phyloP scores from a whole-genome alignment of 2,329 filamentous ascomycete species.

The Trichoderma sp. region DNA sequence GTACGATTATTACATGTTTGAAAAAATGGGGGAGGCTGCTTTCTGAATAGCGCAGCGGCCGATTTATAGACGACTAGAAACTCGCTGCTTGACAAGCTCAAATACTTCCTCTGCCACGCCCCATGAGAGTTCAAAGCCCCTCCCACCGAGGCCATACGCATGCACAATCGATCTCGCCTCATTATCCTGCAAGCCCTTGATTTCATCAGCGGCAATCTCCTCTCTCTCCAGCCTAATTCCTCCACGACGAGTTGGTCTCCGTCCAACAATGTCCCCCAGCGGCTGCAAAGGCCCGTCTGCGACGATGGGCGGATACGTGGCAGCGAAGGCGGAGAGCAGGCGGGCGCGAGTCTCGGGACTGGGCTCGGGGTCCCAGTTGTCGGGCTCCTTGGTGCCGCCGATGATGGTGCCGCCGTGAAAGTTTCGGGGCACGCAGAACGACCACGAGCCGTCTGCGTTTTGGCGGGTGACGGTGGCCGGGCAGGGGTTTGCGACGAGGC shows the following conservation, averaged over 20 bases:
- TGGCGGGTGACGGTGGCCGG: slow-evolving; percentile 52
- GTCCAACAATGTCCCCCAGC: slow-evolving; percentile 42
- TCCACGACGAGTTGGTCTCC: slow-evolving; percentile 44
- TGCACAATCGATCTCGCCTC: slow-evolving; percentile 38
- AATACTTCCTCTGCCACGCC: slow-evolving; percentile 46
- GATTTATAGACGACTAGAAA: slow-evolving; percentile 16
- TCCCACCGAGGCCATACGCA: slow-evolving; percentile 56
- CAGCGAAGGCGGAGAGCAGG: slow-evolving; percentile 37
- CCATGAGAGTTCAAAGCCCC: slow-evolving; percentile 57
- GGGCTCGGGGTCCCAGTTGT: slow-evolving; percentile 53
- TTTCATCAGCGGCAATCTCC: slow-evolving; percentile 1
- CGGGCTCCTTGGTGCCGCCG: slow-evolving; percentile 62
- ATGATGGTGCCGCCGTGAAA: slow-evolving; percentile 63
- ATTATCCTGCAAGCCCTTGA: slow-evolving; percentile 6
- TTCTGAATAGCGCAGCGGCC: background rate
- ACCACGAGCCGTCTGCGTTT: slow-evolving; percentile 58
- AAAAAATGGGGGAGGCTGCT: background rate
- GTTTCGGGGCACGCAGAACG: slow-evolving; percentile 60
- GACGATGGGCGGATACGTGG: slow-evolving; percentile 36
- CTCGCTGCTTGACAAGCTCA: slow-evolving; percentile 19
- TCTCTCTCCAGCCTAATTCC: slow-evolving; percentile 43
- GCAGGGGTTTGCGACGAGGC: slow-evolving; percentile 40
- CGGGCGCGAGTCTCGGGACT: slow-evolving; percentile 44
- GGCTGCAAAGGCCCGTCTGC: slow-evolving; percentile 25
- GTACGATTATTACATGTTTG: slow-evolving; percentile 10